Conservation (phyloP, 2,329 filamentous ascomycete species). For the Trichoderma lentiforme region DNA sequence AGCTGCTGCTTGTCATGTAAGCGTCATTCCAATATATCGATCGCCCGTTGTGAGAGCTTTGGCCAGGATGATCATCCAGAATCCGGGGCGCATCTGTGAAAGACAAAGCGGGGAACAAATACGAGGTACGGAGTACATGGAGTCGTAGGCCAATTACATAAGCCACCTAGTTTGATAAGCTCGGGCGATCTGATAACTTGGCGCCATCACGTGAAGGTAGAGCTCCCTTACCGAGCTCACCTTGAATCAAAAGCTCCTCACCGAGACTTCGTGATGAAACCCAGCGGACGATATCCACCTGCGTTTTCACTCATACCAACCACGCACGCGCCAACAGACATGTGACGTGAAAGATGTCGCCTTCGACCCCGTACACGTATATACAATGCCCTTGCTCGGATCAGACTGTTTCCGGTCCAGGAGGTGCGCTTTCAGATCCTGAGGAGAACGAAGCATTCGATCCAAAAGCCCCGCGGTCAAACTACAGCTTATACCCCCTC, state of each 20-base stretch:
- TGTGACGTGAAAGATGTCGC: conserved; percentile 40
- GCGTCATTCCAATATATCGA: conserved; percentile 16
- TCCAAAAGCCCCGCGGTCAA: conserved; percentile 76
- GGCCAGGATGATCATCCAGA: conserved; percentile 6
- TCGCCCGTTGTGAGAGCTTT: conserved; percentile 3
- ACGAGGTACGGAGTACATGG: neutral
- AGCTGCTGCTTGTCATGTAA: conserved; percentile 5
- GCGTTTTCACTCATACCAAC: neutral
- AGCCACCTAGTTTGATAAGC: neutral
- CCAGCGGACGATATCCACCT: neutral
- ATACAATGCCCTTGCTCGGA: conserved; percentile 65
- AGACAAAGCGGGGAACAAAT: conserved; percentile 13
- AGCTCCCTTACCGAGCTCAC: conserved; percentile 11
- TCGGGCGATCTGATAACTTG: neutral
- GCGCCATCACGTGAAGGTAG: neutral
- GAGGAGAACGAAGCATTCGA: conserved; percentile 80
- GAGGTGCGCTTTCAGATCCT: conserved; percentile 33
- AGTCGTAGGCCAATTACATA: neutral
- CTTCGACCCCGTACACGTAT: conserved; percentile 60
- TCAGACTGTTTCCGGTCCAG: conserved; percentile 34
- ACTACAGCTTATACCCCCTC: conserved; percentile 88
- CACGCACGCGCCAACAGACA: neutral
- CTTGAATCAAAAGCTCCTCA: neutral
- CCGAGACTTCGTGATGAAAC: neutral
- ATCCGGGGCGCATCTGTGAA: conserved; percentile 12